Percentiles rank a stretch among this genome's conserved stretches.
phyloP scores from a whole-genome alignment of 1,284 basidiomycete genomes.

The Marasmius fiardii region DNA sequence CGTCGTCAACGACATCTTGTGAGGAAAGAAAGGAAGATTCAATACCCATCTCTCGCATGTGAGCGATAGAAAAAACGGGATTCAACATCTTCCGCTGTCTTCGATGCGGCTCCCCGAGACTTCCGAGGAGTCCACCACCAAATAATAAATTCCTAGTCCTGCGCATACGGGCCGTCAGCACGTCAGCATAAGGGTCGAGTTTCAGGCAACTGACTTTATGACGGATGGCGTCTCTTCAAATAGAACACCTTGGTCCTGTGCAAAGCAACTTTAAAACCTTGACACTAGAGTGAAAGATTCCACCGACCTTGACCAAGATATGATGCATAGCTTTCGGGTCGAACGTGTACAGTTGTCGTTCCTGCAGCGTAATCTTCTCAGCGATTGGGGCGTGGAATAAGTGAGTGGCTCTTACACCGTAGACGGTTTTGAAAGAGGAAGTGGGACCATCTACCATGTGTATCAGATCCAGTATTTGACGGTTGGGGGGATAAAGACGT shows the following conservation, averaged over 20 bases:
- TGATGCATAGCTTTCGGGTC: not conserved
- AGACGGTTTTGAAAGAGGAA: not conserved
- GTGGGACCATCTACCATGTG: not conserved
- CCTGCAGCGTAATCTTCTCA: not conserved
- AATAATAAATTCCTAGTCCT: not conserved
- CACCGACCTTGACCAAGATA: slow-evolving; percentile 1
- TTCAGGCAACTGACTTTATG: not conserved
- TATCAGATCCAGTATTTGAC: not conserved
- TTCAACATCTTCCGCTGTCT: slow-evolving; percentile 34
- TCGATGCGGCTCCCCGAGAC: slow-evolving; percentile 26
- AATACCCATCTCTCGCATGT: slow-evolving; percentile 25
- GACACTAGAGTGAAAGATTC: not conserved
- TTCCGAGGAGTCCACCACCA: not conserved
- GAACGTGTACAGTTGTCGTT: slow-evolving; percentile 1
- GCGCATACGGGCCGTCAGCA: not conserved
- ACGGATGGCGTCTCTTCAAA: not conserved
- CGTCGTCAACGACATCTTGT: not conserved
- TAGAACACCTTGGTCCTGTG: not conserved
- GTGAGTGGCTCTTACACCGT: not conserved
- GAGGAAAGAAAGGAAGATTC: no score
- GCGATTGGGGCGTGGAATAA: not conserved
- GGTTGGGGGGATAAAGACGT: not conserved
- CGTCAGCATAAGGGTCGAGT: not conserved
- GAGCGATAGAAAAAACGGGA: slow-evolving; percentile 32
- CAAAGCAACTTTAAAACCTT: not conserved